These are phyloP conservation scores for Calonectria crousiana DNA, from an alignment of 2,329 filamentous ascomycete genomes.

Conservation along the genomic window DNA sequence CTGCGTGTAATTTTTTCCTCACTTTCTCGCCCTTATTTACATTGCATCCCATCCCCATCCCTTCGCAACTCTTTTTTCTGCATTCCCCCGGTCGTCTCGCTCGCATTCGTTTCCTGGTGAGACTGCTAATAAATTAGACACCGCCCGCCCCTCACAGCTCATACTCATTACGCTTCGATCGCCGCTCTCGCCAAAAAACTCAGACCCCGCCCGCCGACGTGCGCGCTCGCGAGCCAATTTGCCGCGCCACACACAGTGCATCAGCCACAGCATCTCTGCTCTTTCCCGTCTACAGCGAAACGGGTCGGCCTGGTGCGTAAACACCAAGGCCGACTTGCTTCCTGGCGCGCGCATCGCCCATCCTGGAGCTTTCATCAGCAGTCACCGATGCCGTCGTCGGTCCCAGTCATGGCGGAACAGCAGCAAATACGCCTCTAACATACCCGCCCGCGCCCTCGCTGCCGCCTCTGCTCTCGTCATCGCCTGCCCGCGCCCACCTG, in stretches of 20 bases:
- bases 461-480: not conserved
- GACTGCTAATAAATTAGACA: conserved; percentile 4
- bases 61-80: not conserved
- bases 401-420: conserved; percentile 12
- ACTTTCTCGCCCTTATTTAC: not conserved
- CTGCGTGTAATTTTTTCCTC: conserved; percentile 4
- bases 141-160: not conserved
- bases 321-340: conserved; percentile 13
- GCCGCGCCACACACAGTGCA: conserved; percentile 3
- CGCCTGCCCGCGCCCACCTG: not conserved
- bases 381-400: not conserved
- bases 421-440: not conserved
- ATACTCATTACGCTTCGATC: conserved; percentile 6
- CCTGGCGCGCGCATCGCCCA: conserved; percentile 8
- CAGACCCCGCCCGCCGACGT: not conserved
- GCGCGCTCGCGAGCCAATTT: not conserved
- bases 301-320: conserved; percentile 23
- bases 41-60: not conserved
- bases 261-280: conserved; percentile 19
- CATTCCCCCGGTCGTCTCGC: not conserved
- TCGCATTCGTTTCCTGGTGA: not conserved
- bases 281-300: not conserved
- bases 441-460: not conserved
- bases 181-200: conserved; percentile 7
- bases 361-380: conserved; percentile 4